Base-by-base conservation (phyloP, 345 rosid species). In the Arabidopsis thaliana region DNA sequence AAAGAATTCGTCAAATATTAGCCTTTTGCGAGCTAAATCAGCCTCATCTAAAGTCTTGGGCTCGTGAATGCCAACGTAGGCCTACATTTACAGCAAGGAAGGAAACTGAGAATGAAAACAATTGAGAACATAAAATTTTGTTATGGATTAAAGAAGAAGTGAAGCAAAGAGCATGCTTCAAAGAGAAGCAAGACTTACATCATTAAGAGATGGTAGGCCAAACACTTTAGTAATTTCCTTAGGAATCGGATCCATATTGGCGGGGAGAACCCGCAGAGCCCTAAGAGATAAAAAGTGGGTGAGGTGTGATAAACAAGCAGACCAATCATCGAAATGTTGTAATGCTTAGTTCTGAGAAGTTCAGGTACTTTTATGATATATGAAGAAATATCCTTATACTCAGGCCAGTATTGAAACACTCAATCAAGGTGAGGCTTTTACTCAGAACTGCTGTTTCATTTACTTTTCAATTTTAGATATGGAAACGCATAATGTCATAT, bases 11-110 rank as follows among this genome's bases (percentile, higher is more conserved):
- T 91, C 97, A 62, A 91, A 94, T 77, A 91, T 85, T 65, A 91
- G 86, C 74, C 98, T 87, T 85, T 87, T 94, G 77, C 96, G 97
- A 85, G 98, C 95, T 79, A 84, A 83, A 84, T 91, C 95, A 65
- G 97, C 95, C 79, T 94, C 97, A 34, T 78, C 91, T 58, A 82
- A 78, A 80, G 70, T 89, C 80, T 84, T 88, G 23, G 98, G 98
- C 77, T 82, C 88, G 80, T 94, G 98, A 75, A 94, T 91, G 69
- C 92, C 89, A 67, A 74, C 46, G 72, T 90, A 94, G 32, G 97
- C 97, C 96, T 94, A 74, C 79, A 83, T 67, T 68, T 62, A 82
- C 62, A 77, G 78, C 28, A 67, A 82, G 32, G 42, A 68, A 67
- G 23, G 50, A 49, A 28, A 57, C 12, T 28, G 14, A 40, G n/a